Evolutionary conservation across 192 early-diverging fungal genomes (phyloP), one percentile per base, ranked within the genome.

Genomic region (Coemansia sp.): DNA sequence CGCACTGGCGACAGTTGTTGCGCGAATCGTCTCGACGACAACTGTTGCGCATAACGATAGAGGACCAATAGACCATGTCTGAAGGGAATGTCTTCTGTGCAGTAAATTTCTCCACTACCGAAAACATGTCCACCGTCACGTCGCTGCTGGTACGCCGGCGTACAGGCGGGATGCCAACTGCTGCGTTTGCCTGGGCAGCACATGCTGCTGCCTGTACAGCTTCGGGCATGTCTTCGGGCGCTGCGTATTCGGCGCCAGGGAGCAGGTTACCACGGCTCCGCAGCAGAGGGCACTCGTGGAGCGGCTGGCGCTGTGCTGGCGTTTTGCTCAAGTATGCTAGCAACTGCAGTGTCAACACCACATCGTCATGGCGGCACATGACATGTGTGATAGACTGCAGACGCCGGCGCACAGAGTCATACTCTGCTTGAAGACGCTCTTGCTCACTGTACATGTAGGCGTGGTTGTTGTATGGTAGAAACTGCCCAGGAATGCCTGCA

Each of bases 251-350:
- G 19, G 28, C 35, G 33, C 49, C 21, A 12, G 23, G 50, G 50
- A 26, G 12, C 50, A 11, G n/a, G 15, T n/a, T 40, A 13, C 21
- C 23, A 26, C 52, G 38, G n/a, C 23, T 54, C 19, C 60, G 49
- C 12, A 76, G 73, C 63, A 76, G 44, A 7, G 73, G 73, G 47
- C 66, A 76, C 28, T 65, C 66, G 47, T 62, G 73, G 10, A 76
- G 54, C 33, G 60, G 57, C 50, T 62, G 80, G n/a, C 94, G 86
- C 53, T 93, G 80, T 6, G 87, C 81, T 19, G 89, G 87, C 66
- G 93, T 94, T 68, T 97, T 97, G 48, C 86, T 89, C 9, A 97
- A 83, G 56, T 92, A 92, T 28, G 91, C 91, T 10, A 94, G 80
- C 12, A 97, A 77, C 72, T 94, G 93, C 52, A 90, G 77, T 3